Evolutionary conservation across 2,329 filamentous ascomycete species (phyloP).

Genomic region (Beauveria sp.): DNA sequence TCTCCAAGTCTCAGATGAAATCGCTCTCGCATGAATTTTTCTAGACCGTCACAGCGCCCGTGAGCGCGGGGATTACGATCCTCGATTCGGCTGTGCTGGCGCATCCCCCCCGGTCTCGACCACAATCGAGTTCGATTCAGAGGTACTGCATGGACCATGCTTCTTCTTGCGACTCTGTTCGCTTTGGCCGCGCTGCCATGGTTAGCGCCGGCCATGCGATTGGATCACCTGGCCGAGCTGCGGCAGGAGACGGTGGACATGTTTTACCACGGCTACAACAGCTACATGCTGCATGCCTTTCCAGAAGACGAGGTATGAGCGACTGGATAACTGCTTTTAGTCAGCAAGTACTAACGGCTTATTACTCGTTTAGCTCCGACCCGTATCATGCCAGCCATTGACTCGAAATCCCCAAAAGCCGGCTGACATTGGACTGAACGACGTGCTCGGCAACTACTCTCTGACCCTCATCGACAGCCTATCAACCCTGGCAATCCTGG

Average conservation of each 20-base stretch:
- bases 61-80: background rate
- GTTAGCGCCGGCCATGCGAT: constrained; percentile 43
- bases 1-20: background rate
- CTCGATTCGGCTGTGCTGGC: background rate
- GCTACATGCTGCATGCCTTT: constrained; percentile 90
- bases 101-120: background rate
- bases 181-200: constrained; percentile 31
- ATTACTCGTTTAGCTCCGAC: constrained; percentile 55
- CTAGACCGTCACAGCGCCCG: background rate
- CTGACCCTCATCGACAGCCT: constrained; percentile 92
- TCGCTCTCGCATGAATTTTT: background rate
- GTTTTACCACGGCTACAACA: constrained; percentile 95
- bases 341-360: constrained; percentile 6
- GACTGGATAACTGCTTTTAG: background rate
- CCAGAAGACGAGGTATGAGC: constrained; percentile 75
- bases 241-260: constrained; percentile 61
- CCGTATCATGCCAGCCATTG: constrained; percentile 75
- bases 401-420: constrained; percentile 77
- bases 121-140: background rate
- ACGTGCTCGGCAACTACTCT: constrained; percentile 95
- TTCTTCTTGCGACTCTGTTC: constrained; percentile 18
- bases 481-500: constrained; percentile 86
- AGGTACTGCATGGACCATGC: constrained; percentile 17
- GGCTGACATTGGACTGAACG: constrained; percentile 79
- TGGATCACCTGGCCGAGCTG: constrained; percentile 46